phyloP scores from a whole-genome alignment of 2,329 filamentous ascomycete species.

The Verticillium dahliae region DNA sequence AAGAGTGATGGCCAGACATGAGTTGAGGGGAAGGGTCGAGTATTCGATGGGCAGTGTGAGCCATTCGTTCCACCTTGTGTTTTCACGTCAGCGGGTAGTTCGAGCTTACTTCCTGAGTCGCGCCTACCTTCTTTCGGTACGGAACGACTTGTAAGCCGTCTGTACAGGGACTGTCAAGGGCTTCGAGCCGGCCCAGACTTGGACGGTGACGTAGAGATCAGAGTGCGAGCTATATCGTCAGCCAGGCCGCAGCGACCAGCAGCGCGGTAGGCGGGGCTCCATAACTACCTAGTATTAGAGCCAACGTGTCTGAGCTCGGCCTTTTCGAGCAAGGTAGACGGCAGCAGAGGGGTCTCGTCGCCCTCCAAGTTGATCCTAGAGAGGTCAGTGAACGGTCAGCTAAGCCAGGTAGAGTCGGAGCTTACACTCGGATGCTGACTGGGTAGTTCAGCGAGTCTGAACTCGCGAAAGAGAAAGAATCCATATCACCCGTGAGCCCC shows the following conservation, averaged over 20 bases:
- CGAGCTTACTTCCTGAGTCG: not conserved
- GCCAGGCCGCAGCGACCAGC: constrained; percentile 11
- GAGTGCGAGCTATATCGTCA: constrained; percentile 57
- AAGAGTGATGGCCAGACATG: constrained; percentile 83
- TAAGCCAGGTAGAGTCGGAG: constrained; percentile 1
- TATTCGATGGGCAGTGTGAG: constrained; percentile 80
- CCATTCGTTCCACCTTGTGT: constrained; percentile 86
- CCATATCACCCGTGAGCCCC: constrained; percentile 49
- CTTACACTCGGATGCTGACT: constrained; percentile 59
- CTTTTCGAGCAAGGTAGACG: constrained; percentile 68
- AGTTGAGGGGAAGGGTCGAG: constrained; percentile 71
- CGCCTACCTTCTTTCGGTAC: constrained; percentile 56
- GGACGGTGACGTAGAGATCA: constrained; percentile 87
- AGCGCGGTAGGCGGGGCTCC: not conserved
- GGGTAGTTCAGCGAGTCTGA: constrained; percentile 77
- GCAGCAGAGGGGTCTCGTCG: constrained; percentile 31
- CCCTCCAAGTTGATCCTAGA: constrained; percentile 41
- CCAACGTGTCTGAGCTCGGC: constrained; percentile 81
- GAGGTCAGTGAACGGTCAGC: not conserved
- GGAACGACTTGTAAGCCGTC: constrained; percentile 88
- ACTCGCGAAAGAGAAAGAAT: constrained; percentile 91
- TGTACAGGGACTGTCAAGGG: constrained; percentile 87
- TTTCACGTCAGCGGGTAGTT: constrained; percentile 3
- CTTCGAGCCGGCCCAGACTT: constrained; percentile 95
- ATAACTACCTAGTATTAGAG: constrained; percentile 65